Evolutionary conservation across 2,329 filamentous ascomycete genomes (phyloP), one percentile per base, ranked within the genome.

Genomic region (Diaporthe citri): DNA sequence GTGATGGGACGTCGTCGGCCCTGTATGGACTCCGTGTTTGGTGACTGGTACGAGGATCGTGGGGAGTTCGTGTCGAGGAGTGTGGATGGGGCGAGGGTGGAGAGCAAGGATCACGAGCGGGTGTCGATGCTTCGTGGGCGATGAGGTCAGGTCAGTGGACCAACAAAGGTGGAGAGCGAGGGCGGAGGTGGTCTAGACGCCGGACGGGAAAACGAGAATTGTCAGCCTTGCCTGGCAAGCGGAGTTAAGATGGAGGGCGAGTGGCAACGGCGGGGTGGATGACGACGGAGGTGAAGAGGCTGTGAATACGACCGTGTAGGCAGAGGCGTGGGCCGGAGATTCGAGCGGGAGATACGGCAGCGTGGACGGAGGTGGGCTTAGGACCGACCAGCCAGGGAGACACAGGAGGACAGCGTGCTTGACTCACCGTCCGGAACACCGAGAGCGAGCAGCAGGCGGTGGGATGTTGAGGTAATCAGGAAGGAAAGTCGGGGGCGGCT

Each of bases 11-110:
- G 83, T 79, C 80, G 84, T 84, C 82, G 73, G 73, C 69, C 82
- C 83, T 85, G 85, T 85, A 83, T 84, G 79, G 83, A 82, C 84
- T 87, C 87, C 88, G 88, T 89, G 82, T 86, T 88, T 83, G 82
- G 82, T 80, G 82, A 81, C 82, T 82, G 80, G 79, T 80, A 78
- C 80, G 78, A 77, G 76, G 77, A 76, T 77, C 78, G 78, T 79
- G 77, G 77, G 75, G 76, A 77, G 74, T 66, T 66, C 51, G 75
- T 76, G 51, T 71, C 56, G 56, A 43, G 48, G 70, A 67, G 62
- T 20, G 46, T n/a, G 64, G 55, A 73, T 46, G 51, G 60, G 43
- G 59, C 34, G 60, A 48, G 34, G 60, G 43, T 67, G 75, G 41
- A 52, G 57, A 64, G 72, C 55, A 56, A 57, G 55, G 69, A 36